These are phyloP conservation scores for slime mould (Dictyostelium discoideum) DNA, from an alignment of 78 protist genomes.

Conservation along the genomic window dicty_2.7 NC_007088.5:4962001-4962500, in stretches of 20 bases:
- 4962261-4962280: constrained; percentile 70
- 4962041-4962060: constrained; percentile 77
- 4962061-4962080: constrained; percentile 23
- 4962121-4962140: constrained; percentile 42
- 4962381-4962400: constrained; percentile 36
- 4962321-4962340: not conserved
- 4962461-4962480: constrained; percentile 73
- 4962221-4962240: constrained; percentile 15
- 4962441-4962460: constrained; percentile 65
- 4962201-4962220: constrained; percentile 62
- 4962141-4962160: constrained; percentile 42
- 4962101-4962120: constrained; percentile 45
- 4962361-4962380: constrained; percentile 22
- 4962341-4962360: not conserved
- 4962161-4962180: constrained; percentile 36
- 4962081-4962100: constrained; percentile 73
- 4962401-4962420: constrained; percentile 65
- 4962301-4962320: constrained; percentile 13
- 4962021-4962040: constrained; percentile 47
- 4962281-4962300: constrained; percentile 28
- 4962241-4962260: constrained; percentile 73
- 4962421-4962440: not conserved
- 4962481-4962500: constrained; percentile 37
- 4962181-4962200: constrained; percentile 37
- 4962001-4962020: not conserved